Evolutionary conservation across 148 eudicot species (phyloP), one percentile per base, ranked within the genome.

Genomic region (Polygonum maritimum): DNA sequence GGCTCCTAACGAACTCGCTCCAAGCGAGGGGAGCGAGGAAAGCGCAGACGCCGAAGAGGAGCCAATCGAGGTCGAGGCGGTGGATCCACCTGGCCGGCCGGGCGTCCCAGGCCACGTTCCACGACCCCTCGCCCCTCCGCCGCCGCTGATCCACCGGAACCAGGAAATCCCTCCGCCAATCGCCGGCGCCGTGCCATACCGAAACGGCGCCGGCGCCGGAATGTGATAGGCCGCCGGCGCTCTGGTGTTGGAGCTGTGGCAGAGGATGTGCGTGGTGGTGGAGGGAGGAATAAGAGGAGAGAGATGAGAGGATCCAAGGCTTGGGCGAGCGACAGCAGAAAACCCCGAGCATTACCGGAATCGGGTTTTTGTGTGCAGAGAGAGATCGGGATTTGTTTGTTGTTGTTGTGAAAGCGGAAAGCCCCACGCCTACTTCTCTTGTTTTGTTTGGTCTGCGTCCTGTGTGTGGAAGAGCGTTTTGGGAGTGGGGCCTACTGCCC

Each of bases 91-190:
- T 81, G 16, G 94, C 94, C 4, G 94, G 97, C 44, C 97, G 51
- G 12, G 86, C 87, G 49, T 91, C 97, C 82, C 90, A 91, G 11
- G 90, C 86, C 15, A 88, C 97, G 40, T 91, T 91, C 97, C 97
- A 91, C 13, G 97, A 89, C 1, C 97, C 97, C 45, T 92, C 92
- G 1, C 97, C 97, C 16, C 77, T 78, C 77, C 73, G 81, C 55
- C 75, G 75, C 26, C 60, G 74, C 49, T 73, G 84, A 54, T 85
- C 80, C 65, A 76, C 63, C 48, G 84, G 85, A 2, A 77, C 55
- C 31, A 83, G 75, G 52, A 62, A 72, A 45, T 80, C 86, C 2
- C 71, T 38, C 52, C 80, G 77, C 85, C 83, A 67, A 74, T 80
- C 82, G 7, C 76, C 80, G 21, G 69, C 74, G 31, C 79, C 82